Evolutionary conservation across 805 yeast genomes (phyloP).

Genomic region (Ogataea salicorniae): DNA sequence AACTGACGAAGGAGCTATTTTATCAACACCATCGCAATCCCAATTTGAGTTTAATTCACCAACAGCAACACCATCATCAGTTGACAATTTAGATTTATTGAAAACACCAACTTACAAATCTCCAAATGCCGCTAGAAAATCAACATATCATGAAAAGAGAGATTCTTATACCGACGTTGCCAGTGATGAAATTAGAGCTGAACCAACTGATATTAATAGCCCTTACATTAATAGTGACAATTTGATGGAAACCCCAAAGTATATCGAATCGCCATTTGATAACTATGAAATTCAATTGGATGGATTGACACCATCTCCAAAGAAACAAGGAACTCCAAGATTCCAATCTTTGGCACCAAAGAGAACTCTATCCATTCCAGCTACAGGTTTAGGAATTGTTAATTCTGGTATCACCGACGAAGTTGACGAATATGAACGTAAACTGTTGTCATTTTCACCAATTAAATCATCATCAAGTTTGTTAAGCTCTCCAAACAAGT

Average conservation of each 20-base stretch:
- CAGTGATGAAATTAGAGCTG: neutral
- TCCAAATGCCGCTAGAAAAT: conserved; percentile 8
- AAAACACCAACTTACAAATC: conserved; percentile 13
- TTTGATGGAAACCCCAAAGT: conserved; percentile 2
- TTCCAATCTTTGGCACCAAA: conserved; percentile 4
- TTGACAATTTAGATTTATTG: neutral
- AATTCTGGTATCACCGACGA: neutral
- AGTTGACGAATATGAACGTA: neutral
- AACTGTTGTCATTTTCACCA: conserved; percentile 1
- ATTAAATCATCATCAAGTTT: conserved; percentile 1
- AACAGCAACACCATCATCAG: conserved; percentile 4
- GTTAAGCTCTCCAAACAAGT: conserved; percentile 10
- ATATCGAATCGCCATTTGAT: conserved; percentile 9
- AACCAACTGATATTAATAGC: neutral
- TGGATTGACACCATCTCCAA: conserved; percentile 17
- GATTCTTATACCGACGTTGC: neutral
- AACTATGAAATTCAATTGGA: conserved; percentile 12
- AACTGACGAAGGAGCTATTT: conserved; percentile 5
- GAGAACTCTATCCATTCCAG: conserved; percentile 2
- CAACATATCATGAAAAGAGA: conserved; percentile 7
- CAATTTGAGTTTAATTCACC: conserved; percentile 4
- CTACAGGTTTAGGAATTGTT: conserved; percentile 1
- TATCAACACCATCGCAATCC: conserved; percentile 9
- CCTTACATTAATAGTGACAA: too few relatives aligned
- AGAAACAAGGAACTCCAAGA: conserved; percentile 1